Evolutionary conservation across 1,139 yeast genomes (phyloP).

Genomic region (Geotrichum citri-aurantii): DNA sequence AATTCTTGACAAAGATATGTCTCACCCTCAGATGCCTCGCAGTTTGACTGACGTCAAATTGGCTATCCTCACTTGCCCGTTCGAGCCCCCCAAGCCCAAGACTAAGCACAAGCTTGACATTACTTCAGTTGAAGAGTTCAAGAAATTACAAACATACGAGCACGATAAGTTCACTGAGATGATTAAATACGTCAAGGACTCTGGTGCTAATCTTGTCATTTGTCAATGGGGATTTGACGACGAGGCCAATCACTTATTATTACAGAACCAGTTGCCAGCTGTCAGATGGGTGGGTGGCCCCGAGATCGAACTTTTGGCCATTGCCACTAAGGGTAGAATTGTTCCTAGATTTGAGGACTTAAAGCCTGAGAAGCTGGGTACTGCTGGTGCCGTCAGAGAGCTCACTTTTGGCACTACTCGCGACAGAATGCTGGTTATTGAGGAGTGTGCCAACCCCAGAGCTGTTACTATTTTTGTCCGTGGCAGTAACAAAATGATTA

Average conservation of each 20-base stretch:
- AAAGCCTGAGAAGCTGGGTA: constrained; percentile 73
- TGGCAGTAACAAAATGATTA: constrained; percentile 96
- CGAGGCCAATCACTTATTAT: constrained; percentile 90
- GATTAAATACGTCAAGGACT: constrained; percentile 77
- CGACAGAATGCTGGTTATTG: constrained; percentile 92
- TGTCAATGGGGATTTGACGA: constrained; percentile 99
- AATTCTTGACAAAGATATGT: constrained; percentile 88
- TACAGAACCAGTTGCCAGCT: constrained; percentile 86
- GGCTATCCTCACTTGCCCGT: constrained; percentile 95
- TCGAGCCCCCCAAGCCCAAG: constrained; percentile 99
- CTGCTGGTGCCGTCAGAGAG: constrained; percentile 80
- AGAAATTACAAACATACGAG: constrained; percentile 84
- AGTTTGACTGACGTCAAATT: constrained; percentile 71
- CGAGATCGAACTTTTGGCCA: constrained; percentile 90
- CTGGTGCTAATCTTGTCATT: constrained; percentile 94
- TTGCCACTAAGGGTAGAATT: constrained; percentile 94
- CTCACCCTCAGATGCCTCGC: constrained; percentile 98
- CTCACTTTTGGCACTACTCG: constrained; percentile 94
- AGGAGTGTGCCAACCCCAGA: constrained; percentile 79
- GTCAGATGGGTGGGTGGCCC: constrained; percentile 99
- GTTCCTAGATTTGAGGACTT: constrained; percentile 97
- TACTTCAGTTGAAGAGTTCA: constrained; percentile 85
- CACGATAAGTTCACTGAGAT: constrained; percentile 84
- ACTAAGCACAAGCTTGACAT: constrained; percentile 96
- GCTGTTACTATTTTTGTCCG: constrained; percentile 93